phyloP scores from a whole-genome alignment of 2,329 filamentous ascomycete species.

The Chalaropsis thielavioides region DNA sequence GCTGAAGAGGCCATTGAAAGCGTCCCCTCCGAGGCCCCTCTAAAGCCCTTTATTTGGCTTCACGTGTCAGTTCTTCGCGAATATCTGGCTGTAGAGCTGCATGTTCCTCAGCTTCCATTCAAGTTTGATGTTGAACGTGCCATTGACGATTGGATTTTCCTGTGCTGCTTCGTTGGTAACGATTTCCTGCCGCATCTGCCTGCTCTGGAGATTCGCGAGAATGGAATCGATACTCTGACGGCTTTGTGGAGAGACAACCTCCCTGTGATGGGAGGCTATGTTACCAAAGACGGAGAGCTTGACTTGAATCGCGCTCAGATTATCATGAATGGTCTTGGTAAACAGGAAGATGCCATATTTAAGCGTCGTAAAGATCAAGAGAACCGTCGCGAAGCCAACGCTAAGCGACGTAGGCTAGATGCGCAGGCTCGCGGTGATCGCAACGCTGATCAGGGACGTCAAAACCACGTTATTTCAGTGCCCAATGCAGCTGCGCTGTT shows the following conservation, averaged over 20 bases:
- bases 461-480: slow-evolving; percentile 16
- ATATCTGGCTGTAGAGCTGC: slow-evolving; percentile 81
- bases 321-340: slow-evolving; percentile 76
- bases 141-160: slow-evolving; percentile 96
- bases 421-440: slow-evolving; percentile 32
- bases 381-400: slow-evolving; percentile 64
- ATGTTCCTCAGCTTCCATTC: slow-evolving; percentile 70
- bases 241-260: slow-evolving; percentile 95
- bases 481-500: slow-evolving; percentile 15
- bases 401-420: slow-evolving; percentile 64
- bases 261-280: slow-evolving; percentile 80
- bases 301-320: slow-evolving; percentile 74
- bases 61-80: slow-evolving; percentile 85
- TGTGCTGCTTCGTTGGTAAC: slow-evolving; percentile 98
- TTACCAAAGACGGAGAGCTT: slow-evolving; percentile 89
- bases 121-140: slow-evolving; percentile 86
- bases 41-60: slow-evolving; percentile 97
- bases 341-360: slow-evolving; percentile 90
- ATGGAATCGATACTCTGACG: slow-evolving; percentile 90
- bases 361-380: slow-evolving; percentile 73
- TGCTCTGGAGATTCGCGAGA: slow-evolving; percentile 92
- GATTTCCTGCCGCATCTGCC: slow-evolving; percentile 95
- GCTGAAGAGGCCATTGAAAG: slow-evolving; percentile 23
- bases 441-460: slow-evolving; percentile 14
- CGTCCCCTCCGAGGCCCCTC: slow-evolving; percentile 27